Evolutionary conservation across 257 asterid genomes (phyloP).

Genomic region (Avicennia marina): DNA sequence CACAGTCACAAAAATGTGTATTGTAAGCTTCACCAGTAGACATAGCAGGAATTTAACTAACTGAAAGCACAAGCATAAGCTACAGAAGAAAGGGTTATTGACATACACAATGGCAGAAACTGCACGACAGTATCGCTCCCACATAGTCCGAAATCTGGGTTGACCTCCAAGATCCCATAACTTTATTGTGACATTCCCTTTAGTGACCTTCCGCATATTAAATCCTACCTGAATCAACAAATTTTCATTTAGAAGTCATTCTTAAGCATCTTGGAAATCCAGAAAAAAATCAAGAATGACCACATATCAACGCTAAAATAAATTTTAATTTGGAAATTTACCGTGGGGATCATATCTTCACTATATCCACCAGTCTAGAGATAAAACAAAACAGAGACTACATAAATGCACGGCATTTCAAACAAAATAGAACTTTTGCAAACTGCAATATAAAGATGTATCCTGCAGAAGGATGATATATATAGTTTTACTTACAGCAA

Average conservation of each 20-base stretch:
- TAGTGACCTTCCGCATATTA: constrained; percentile 94
- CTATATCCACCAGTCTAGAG: constrained; percentile 96
- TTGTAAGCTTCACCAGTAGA: no score
- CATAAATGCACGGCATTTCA: constrained; percentile 15
- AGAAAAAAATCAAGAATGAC: constrained; percentile 3
- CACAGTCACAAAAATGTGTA: no score
- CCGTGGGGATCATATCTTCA: constrained; percentile 99
- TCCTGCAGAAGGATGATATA: constrained; percentile 1
- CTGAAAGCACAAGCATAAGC: no score
- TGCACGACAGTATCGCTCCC: constrained; percentile 99
- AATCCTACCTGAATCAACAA: constrained; percentile 76
- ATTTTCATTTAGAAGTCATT: constrained; percentile 5
- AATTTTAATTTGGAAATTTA: constrained; percentile 30
- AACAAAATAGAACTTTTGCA: not conserved
- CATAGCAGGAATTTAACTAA: no score
- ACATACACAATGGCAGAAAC: constrained; percentile 98
- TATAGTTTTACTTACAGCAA: constrained; percentile 89
- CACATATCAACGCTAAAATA: constrained; percentile 5
- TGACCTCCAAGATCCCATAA: constrained; percentile 99
- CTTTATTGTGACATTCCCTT: constrained; percentile 96
- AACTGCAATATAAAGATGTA: not conserved
- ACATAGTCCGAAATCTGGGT: constrained; percentile 94
- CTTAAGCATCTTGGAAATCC: no score
- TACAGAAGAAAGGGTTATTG: constrained; percentile 12
- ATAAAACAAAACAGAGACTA: constrained; percentile 10